phyloP scores from a whole-genome alignment of 352 stramenopile genomes.

The Globisporangium emineosum region DNA sequence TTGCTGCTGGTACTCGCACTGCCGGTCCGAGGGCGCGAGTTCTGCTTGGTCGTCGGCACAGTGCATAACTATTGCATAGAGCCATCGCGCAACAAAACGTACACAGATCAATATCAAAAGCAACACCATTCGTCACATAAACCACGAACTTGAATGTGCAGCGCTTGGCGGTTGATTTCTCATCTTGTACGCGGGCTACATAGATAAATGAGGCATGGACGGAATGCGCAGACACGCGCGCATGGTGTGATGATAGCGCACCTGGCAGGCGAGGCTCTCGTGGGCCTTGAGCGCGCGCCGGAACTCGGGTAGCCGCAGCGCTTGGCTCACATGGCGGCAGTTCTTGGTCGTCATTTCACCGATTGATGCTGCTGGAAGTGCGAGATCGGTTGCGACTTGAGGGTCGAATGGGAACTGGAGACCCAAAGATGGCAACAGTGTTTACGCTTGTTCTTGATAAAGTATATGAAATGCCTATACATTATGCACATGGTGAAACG shows the following conservation, averaged over 20 bases:
- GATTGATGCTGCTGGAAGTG: not conserved
- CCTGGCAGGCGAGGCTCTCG: slow-evolving; percentile 38
- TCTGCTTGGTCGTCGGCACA: slow-evolving; percentile 16
- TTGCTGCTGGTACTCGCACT: slow-evolving; percentile 12
- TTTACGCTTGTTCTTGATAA: not conserved
- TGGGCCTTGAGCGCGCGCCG: slow-evolving; percentile 51
- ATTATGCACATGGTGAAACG: not conserved
- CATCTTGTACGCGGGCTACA: not conserved
- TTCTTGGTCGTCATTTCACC: slow-evolving; percentile 30
- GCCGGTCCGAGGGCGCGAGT: slow-evolving; percentile 13
- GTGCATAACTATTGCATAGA: slow-evolving; percentile 21
- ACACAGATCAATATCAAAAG: not conserved
- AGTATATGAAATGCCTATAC: not conserved
- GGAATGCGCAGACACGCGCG: not conserved
- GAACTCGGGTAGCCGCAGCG: slow-evolving; percentile 45
- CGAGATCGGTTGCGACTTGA: not conserved
- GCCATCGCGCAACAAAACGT: not conserved
- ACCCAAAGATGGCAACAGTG: not conserved
- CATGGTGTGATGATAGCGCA: not conserved
- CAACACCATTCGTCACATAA: not conserved
- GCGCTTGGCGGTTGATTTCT: not conserved
- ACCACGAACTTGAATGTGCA: not conserved
- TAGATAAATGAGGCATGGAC: not conserved
- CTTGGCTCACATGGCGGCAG: slow-evolving; percentile 56
- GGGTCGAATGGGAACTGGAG: not conserved